Evolutionary conservation across 1,139 yeast genomes (phyloP).

Genomic region (Lodderomyces orthopsilosis): DNA sequence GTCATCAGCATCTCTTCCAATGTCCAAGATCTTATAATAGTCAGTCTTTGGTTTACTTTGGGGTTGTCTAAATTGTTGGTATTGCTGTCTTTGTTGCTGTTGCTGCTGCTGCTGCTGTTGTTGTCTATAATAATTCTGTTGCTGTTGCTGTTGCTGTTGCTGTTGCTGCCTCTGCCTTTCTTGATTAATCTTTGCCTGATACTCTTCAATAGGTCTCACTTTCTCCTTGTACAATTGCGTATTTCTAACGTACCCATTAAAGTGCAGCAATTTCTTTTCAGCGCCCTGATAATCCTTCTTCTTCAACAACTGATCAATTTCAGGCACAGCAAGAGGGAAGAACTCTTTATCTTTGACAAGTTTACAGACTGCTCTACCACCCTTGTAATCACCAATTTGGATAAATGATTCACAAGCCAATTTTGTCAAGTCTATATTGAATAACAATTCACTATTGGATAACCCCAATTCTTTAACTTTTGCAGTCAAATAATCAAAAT

Average conservation of each 20-base stretch:
- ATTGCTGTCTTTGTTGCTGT: conserved; percentile 42
- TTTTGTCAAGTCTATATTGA: conserved; percentile 34
- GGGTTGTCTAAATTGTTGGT: conserved; percentile 34
- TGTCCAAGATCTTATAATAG: conserved; percentile 76
- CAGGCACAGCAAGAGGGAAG: conserved; percentile 45
- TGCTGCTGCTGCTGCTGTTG: conserved; percentile 48
- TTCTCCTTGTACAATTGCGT: conserved; percentile 40
- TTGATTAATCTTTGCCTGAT: conserved; percentile 13
- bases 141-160: conserved; percentile 41
- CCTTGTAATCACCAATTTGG: conserved; percentile 25
- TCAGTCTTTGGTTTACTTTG: conserved; percentile 55
- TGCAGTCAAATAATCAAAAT: conserved; percentile 32
- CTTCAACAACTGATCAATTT: conserved; percentile 41
- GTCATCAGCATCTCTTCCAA: conserved; percentile 65
- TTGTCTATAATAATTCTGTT: conserved; percentile 45
- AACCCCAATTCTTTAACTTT: conserved; percentile 1
- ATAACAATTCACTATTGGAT: conserved; percentile 9
- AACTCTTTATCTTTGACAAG: conserved; percentile 25
- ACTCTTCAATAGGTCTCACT: conserved; percentile 23
- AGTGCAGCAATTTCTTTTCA: conserved; percentile 26
- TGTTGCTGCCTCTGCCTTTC: conserved; percentile 44
- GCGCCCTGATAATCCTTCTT: conserved; percentile 47
- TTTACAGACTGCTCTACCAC: conserved; percentile 33
- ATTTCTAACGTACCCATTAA: conserved; percentile 32
- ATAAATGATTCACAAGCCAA: conserved; percentile 49